A percentile compares a stretch with the other conserved stretches of the same genome.
These are phyloP conservation scores for Candida vaughaniae DNA, from an alignment of 805 yeast species.

Conservation along the genomic window DNA sequence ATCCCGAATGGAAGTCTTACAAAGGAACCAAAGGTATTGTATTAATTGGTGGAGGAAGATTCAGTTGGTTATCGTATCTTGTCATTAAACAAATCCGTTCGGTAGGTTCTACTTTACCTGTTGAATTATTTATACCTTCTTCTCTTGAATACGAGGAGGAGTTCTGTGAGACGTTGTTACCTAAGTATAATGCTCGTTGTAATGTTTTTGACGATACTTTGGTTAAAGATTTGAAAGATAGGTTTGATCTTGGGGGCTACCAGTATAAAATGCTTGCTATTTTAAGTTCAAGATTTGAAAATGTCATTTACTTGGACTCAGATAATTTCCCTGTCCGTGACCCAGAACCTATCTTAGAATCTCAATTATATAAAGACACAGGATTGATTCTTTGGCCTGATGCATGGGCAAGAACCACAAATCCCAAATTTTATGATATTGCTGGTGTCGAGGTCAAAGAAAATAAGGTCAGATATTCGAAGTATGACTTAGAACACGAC, in stretches of 20 bases:
- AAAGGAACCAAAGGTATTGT: conserved; percentile 40
- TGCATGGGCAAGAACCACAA: conserved; percentile 67
- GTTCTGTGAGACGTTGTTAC: conserved; percentile 46
- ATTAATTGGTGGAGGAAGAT: conserved; percentile 53
- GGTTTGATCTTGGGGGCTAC: conserved; percentile 39
- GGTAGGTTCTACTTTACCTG: conserved; percentile 46
- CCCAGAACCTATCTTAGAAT: conserved; percentile 46
- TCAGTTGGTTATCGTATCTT: conserved; percentile 49
- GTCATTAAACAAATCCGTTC: conserved; percentile 48
- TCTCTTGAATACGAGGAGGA: conserved; percentile 43
- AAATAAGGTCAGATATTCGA: conserved; percentile 32
- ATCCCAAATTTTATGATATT: conserved; percentile 58
- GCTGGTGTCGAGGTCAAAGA: conserved; percentile 38
- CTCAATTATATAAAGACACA: conserved; percentile 44
- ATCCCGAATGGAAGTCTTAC: conserved; percentile 41
- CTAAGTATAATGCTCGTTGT: conserved; percentile 46
- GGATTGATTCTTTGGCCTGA: conserved; percentile 67
- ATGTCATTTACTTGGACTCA: conserved; percentile 49
- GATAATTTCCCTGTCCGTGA: conserved; percentile 47
- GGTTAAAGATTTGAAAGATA: conserved; percentile 12
- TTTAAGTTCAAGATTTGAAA: conserved; percentile 56
- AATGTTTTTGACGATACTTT: conserved; percentile 37
- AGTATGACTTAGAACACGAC: conserved; percentile 36
- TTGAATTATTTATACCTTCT: conserved; percentile 50
- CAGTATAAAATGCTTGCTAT: conserved; percentile 58